Base-by-base conservation (phyloP, 352 stramenopile genomes). In the Phytophthora meadii region DNA sequence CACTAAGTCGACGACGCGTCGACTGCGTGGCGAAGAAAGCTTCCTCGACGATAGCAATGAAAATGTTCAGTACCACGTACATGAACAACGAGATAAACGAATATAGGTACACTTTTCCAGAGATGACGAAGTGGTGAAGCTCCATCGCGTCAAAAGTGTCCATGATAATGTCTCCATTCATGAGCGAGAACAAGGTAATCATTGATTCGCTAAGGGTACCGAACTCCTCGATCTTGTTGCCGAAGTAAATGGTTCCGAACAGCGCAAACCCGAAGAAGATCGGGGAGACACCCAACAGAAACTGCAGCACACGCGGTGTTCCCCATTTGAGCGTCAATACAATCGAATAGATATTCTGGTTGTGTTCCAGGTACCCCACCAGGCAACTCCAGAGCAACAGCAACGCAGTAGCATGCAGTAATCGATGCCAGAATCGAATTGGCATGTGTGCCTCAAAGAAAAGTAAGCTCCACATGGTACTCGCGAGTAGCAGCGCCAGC, bases 41-140 rank as follows among this genome's bases (percentile, higher is more conserved):
- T 47, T 97, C 89, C 47, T 97, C 91, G 41, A 97, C 85, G 51
- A 97, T 94, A 12, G 89, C 89, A 28, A 97, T 95, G 59, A 97
- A 97, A 54, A 97, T 89, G 61, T 97, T 97, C 48, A 97, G 78
- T 51, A 97, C 91, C 47, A 97, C 87, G 68, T 97, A 97, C 68
- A 97, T 96, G 69, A 97, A 97, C n/a, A 97, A 70, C 56, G 82
- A 77, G 40, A 97, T 93, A 70, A 97, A 97, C 37, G 84, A 82
- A 67, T 95, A 97, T 45, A 97, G 41, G 51, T 94, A 97, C 51
- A 93, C 61, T 46, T 90, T 89, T 49, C 87, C 88, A 1, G 89
- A 81, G 15, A 90, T 28, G 10, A 41, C 51, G 51, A 90, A 96
- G 46, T 81, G 66, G 59, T 93, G 80, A 17, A 82, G 61, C 39